These are phyloP conservation scores for Aphanomyces cochlioides DNA, from an alignment of 352 stramenopile species.

Conservation along the genomic window DNA sequence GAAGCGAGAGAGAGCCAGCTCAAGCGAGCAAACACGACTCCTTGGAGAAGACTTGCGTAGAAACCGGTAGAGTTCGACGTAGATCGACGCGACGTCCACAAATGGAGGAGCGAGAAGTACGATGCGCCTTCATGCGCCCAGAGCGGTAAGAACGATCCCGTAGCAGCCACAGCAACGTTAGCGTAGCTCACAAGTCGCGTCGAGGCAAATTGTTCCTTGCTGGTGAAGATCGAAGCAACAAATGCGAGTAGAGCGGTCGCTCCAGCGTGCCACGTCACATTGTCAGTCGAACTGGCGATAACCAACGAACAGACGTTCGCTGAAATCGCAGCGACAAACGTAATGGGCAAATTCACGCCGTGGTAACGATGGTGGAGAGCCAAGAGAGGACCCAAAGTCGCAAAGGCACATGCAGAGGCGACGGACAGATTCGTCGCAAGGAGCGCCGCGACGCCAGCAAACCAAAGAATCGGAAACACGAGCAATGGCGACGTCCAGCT, in stretches of 20 bases:
- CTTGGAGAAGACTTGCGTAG: background rate
- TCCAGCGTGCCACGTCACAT: background rate
- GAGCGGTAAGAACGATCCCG: background rate
- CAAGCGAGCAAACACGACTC: background rate
- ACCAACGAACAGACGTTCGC: background rate
- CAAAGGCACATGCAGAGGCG: background rate
- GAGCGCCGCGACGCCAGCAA: background rate
- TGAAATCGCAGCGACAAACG: background rate
- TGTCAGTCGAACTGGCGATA: background rate
- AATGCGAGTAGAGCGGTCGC: background rate
- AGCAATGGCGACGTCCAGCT: background rate
- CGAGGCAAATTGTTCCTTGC: background rate
- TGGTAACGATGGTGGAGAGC: constrained; percentile 16
- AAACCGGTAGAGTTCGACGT: background rate
- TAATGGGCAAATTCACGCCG: constrained; percentile 3
- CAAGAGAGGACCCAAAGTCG: background rate
- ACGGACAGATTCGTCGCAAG: background rate
- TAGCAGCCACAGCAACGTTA: background rate
- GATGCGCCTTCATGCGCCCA: background rate
- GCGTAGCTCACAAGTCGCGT: constrained; percentile 8
- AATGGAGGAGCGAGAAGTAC: background rate
- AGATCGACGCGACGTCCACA: background rate
- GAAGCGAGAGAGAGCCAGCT: background rate
- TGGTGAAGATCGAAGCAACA: constrained; percentile 1
- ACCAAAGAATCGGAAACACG: background rate